Conservation (phyloP, 2,329 filamentous ascomycete genomes). For the Colletotrichum sp. region DNA sequence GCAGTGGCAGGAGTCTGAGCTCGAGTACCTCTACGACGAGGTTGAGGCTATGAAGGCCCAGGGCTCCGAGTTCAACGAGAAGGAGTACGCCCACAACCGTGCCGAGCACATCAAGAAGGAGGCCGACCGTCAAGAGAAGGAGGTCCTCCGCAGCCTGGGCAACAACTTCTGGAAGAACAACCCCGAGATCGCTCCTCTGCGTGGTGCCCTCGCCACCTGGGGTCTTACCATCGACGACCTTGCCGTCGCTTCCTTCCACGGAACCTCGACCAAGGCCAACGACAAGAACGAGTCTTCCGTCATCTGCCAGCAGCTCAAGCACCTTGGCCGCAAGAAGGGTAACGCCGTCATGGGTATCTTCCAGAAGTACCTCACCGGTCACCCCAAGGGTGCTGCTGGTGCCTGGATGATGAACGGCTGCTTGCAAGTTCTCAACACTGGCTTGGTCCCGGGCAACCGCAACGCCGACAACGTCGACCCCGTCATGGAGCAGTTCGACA, state of each 20-base stretch:
- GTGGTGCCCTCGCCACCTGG: slow-evolving; percentile 96
- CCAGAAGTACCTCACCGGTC: slow-evolving; percentile 98
- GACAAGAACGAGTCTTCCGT: slow-evolving; percentile 99
- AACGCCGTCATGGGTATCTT: slow-evolving; percentile 97
- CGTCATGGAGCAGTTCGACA: slow-evolving; percentile 96
- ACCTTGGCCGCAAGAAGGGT: slow-evolving; percentile 94
- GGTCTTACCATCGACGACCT: slow-evolving; percentile 97
- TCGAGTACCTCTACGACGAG: slow-evolving; percentile 92
- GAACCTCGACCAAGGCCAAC: slow-evolving; percentile 97
- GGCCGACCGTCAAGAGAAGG: slow-evolving; percentile 88
- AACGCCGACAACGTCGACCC: slow-evolving; percentile 98
- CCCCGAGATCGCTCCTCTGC: slow-evolving; percentile 89
- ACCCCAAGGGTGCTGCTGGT: slow-evolving; percentile 98
- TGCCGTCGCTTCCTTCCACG: slow-evolving; percentile 96
- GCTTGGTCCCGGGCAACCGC: slow-evolving; percentile 93
- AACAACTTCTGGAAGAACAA: slow-evolving; percentile 99
- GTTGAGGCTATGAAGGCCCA: slow-evolving; percentile 88
- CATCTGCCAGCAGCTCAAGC: slow-evolving; percentile 93
- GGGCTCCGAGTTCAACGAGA: slow-evolving; percentile 74
- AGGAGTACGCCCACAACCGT: slow-evolving; percentile 86
- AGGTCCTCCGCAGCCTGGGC: slow-evolving; percentile 88
- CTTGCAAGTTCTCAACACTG: slow-evolving; percentile 91
- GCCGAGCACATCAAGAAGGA: slow-evolving; percentile 85
- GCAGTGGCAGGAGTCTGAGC: slow-evolving; percentile 94
- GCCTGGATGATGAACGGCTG: slow-evolving; percentile 99